These are phyloP conservation scores for Elaeagnus macrophylla DNA, from an alignment of 306 rosid species.

Conservation along the genomic window DNA sequence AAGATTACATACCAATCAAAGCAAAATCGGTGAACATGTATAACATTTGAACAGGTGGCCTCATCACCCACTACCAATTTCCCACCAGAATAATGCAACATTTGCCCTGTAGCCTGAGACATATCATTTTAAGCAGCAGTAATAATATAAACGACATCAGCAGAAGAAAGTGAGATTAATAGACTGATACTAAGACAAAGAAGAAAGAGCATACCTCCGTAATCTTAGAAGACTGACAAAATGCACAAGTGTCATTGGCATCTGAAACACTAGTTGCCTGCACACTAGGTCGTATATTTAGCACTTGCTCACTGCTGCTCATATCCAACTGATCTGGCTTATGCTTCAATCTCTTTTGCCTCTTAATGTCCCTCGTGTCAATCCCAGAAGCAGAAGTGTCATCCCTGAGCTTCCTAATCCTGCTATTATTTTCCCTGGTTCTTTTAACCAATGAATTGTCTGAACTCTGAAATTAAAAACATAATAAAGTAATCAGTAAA, in stretches of 20 bases:
- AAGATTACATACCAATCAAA: conserved; percentile 58
- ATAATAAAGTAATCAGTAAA: neutral
- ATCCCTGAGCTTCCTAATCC: conserved; percentile 28
- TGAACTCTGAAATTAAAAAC: conserved; percentile 25
- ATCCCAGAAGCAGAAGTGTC: conserved; percentile 46
- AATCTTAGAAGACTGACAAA: conserved; percentile 66
- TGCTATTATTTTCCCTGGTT: conserved; percentile 16
- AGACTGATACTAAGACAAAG: neutral
- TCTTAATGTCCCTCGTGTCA: conserved; percentile 51
- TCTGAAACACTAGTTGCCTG: conserved; percentile 12
- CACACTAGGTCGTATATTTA: neutral
- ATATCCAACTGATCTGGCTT: conserved; percentile 7
- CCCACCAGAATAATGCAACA: conserved; percentile 68
- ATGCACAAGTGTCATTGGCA: conserved; percentile 45
- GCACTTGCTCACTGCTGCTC: conserved; percentile 10
- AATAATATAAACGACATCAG: neutral
- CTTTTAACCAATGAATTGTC: conserved; percentile 37
- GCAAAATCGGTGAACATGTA: conserved; percentile 67
- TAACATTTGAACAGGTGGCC: conserved; percentile 46
- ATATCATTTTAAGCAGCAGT: too few relatives aligned
- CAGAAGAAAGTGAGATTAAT: conserved; percentile 7
- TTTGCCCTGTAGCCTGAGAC: conserved; percentile 62
- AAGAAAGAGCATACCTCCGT: conserved; percentile 45
- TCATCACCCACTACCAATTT: conserved; percentile 44
- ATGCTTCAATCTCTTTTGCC: conserved; percentile 34